Evolutionary conservation across 306 rosid genomes (phyloP).

Genomic region (Vigna trinervia): DNA sequence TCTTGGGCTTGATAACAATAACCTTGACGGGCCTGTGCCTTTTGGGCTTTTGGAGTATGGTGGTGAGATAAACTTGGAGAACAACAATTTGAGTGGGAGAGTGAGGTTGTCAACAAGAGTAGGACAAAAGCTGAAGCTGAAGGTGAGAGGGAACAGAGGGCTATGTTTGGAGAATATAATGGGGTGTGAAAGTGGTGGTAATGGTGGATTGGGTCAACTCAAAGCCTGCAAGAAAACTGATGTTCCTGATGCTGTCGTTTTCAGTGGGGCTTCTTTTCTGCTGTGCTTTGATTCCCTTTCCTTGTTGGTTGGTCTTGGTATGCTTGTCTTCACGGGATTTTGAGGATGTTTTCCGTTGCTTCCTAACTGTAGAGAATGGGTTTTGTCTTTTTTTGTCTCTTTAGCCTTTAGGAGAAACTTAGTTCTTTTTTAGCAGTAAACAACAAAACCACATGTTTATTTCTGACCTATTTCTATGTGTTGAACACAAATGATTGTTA

Average conservation of each 20-base stretch:
- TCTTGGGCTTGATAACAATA: slow-evolving; percentile 76
- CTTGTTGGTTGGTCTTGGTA: neutral
- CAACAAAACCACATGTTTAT: slow-evolving; percentile 9
- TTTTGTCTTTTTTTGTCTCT: slow-evolving; percentile 14
- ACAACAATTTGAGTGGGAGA: slow-evolving; percentile 76
- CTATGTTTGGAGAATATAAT: slow-evolving; percentile 61
- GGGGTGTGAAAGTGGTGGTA: neutral
- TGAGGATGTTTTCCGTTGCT: neutral
- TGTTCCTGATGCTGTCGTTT: slow-evolving; percentile 49
- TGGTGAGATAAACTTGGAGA: slow-evolving; percentile 78
- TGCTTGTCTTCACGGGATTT: slow-evolving; percentile 38
- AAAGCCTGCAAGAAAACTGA: slow-evolving; percentile 53
- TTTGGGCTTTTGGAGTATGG: slow-evolving; percentile 54
- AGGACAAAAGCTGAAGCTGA: slow-evolving; percentile 62
- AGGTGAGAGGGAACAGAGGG: slow-evolving; percentile 65
- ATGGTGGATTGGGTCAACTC: slow-evolving; percentile 37
- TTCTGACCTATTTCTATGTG: neutral
- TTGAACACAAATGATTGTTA: too few relatives aligned
- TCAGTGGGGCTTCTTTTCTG: slow-evolving; percentile 50
- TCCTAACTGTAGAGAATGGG: neutral
- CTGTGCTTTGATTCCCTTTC: slow-evolving; percentile 48
- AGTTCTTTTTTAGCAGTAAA: slow-evolving; percentile 21
- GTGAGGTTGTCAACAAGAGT: slow-evolving; percentile 51
- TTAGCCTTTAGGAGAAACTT: neutral
- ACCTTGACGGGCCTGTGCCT: slow-evolving; percentile 75